Evolutionary conservation across 2,329 filamentous ascomycete genomes (phyloP).

Genomic region (Ustulina deusta): DNA sequence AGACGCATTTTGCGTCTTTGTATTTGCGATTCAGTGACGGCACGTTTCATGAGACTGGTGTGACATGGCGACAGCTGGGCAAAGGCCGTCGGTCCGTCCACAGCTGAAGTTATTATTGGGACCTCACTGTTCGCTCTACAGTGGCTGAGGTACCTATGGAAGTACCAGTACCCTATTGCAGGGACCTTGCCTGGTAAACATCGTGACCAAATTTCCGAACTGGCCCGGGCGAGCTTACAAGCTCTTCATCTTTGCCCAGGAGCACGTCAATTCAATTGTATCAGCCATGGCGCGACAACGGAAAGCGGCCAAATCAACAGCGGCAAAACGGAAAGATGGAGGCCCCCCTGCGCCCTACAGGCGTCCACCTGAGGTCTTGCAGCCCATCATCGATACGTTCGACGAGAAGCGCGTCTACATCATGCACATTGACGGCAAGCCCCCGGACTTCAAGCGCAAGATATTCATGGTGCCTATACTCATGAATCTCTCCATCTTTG

Average conservation of each 20-base stretch:
- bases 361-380: constrained; percentile 70
- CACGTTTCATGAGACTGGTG: too few species aligned
- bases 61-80: not conserved
- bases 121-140: not conserved
- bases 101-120: not conserved
- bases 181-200: constrained; percentile 11
- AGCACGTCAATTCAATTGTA: not conserved
- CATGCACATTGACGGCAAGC: constrained; percentile 81
- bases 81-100: not conserved
- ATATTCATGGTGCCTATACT: constrained; percentile 83
- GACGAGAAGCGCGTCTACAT: constrained; percentile 81
- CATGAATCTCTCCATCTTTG: constrained; percentile 77
- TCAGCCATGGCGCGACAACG: constrained; percentile 48
- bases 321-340: constrained; percentile 48
- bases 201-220: constrained; percentile 5
- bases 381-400: constrained; percentile 75
- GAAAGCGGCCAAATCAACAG: constrained; percentile 41
- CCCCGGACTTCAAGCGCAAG: constrained; percentile 78
- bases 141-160: not conserved
- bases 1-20: not conserved
- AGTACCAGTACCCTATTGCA: not conserved
- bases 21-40: not conserved
- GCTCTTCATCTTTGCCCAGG: constrained; percentile 12
- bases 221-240: constrained; percentile 1
- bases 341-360: constrained; percentile 75